phyloP scores from a whole-genome alignment of 495 filamentous ascomycete genomes.

The Penicillium soppii region DNA sequence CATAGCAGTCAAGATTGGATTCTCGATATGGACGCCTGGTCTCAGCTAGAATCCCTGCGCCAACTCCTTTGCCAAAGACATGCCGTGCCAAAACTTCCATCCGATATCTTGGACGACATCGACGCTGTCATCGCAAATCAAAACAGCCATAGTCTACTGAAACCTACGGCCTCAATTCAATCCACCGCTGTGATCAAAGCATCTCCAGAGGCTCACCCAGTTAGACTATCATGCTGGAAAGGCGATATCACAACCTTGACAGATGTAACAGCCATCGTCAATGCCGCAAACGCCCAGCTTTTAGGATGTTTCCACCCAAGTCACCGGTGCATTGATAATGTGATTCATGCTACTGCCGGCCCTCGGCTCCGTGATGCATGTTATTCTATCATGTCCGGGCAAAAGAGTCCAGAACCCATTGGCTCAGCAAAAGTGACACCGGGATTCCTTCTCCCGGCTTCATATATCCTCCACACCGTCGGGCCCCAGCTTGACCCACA shows the following conservation, averaged over 20 bases:
- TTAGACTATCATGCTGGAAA: slow-evolving; percentile 17
- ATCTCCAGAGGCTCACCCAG: neutral
- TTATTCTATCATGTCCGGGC: slow-evolving; percentile 11
- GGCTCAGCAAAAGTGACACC: slow-evolving; percentile 19
- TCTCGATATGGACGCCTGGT: slow-evolving; percentile 15
- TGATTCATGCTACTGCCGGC: slow-evolving; percentile 25
- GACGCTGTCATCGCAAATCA: slow-evolving; percentile 17
- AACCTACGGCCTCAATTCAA: slow-evolving; percentile 9
- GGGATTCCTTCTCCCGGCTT: slow-evolving; percentile 20
- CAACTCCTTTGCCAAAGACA: slow-evolving; percentile 12
- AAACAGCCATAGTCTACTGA: slow-evolving; percentile 15
- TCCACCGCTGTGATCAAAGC: neutral
- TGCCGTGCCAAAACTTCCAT: slow-evolving; percentile 1
- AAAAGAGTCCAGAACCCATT: slow-evolving; percentile 12
- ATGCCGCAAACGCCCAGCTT: slow-evolving; percentile 22
- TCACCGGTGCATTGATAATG: slow-evolving; percentile 30
- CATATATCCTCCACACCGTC: slow-evolving; percentile 23
- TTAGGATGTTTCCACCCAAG: slow-evolving; percentile 24
- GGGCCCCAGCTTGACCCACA: slow-evolving; percentile 19
- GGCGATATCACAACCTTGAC: slow-evolving; percentile 26
- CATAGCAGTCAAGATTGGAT: slow-evolving; percentile 1
- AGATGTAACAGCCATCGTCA: slow-evolving; percentile 25
- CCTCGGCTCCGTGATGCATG: slow-evolving; percentile 26
- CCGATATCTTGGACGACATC: slow-evolving; percentile 9
- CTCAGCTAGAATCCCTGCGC: slow-evolving; percentile 14